Evolutionary conservation across 352 stramenopile genomes (phyloP), one percentile per base, ranked within the genome.

Genomic region (Phytophthora megakarya): DNA sequence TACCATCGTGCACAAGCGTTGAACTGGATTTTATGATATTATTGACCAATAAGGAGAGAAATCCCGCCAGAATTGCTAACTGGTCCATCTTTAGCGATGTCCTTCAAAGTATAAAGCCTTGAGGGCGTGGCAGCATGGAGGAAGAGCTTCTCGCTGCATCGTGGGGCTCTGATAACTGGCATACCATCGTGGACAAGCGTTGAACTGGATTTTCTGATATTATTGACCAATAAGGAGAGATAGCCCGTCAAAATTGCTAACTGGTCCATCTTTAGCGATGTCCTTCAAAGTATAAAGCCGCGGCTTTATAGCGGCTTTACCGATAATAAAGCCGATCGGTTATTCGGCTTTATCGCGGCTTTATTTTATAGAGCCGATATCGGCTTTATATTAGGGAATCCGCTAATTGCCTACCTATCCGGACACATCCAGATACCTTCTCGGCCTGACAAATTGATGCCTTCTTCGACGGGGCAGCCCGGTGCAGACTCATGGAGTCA

Each of bases 91-190:
- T 35, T 11, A 35, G 30, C n/a, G n/a, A n/a, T n/a, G n/a, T n/a
- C n/a, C n/a, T n/a, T n/a, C n/a, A n/a, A n/a, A n/a, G n/a, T n/a
- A n/a, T n/a, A n/a, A n/a, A n/a, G n/a, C n/a, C n/a, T n/a, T 23
- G 33, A 85, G 67, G 47, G 69, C 72, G 66, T 89, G 78, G 65
- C 78, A 86, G 64, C 80, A 88, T 21, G 76, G 78, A 11, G 74
- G 76, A 19, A 88, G 74, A 46, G 57, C 51, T 39, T 86, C 64
- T 21, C 72, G 67, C 73, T 70, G 65, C 37, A 79, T 77, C 15
- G 33, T 35, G 30, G n/a, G n/a, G n/a, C n/a, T n/a, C 3, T 46
- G 22, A 42, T 28, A 19, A 48, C 8, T 45, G 23, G n/a, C n/a
- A n/a, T n/a, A n/a, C n/a, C n/a, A n/a, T n/a, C n/a, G 21, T 67